Percentiles rank a stretch among this genome's conserved stretches.
Evolutionary conservation across 2,329 filamentous ascomycete genomes (phyloP).

Genomic region (Fusarium secorum): DNA sequence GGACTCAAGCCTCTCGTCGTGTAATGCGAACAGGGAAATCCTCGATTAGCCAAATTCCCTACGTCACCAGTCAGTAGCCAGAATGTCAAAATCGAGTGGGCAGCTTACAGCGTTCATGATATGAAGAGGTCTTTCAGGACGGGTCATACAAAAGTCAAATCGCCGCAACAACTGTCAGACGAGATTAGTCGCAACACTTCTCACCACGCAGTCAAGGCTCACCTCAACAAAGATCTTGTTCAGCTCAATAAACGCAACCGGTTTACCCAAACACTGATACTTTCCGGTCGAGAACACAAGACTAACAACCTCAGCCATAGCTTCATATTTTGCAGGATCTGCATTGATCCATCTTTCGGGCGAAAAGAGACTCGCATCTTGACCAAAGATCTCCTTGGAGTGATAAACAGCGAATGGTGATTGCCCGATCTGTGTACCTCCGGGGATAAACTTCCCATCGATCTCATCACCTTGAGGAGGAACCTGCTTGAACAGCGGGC

Average conservation of each 20-base stretch:
- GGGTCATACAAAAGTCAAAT: slow-evolving; percentile 19
- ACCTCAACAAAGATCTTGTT: slow-evolving; percentile 53
- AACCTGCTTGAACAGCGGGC: slow-evolving; percentile 47
- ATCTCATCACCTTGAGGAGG: slow-evolving; percentile 41
- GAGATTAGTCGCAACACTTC: background rate
- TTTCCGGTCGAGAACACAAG: slow-evolving; percentile 50
- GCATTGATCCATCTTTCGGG: slow-evolving; percentile 52
- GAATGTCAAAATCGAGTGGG: background rate
- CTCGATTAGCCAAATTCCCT: slow-evolving; percentile 27
- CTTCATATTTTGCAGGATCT: slow-evolving; percentile 37
- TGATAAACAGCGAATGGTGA: slow-evolving; percentile 46
- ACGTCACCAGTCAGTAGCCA: background rate
- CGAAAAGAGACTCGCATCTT: slow-evolving; percentile 45
- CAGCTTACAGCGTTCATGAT: slow-evolving; percentile 18
- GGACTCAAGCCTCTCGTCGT: background rate
- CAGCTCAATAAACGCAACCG: slow-evolving; percentile 50
- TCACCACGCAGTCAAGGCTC: background rate
- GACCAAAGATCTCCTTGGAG: slow-evolving; percentile 45
- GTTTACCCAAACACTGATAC: slow-evolving; percentile 51
- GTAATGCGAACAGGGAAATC: slow-evolving; percentile 15
- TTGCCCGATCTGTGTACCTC: slow-evolving; percentile 44
- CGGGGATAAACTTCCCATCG: slow-evolving; percentile 51
- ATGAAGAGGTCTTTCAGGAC: slow-evolving; percentile 12
- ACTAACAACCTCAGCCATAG: slow-evolving; percentile 47
- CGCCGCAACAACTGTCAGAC: slow-evolving; percentile 15